A percentile compares a stretch with the other conserved stretches of the same genome.
phyloP scores from a whole-genome alignment of 2,329 filamentous ascomycete genomes.

The Aspergillus piperis region DNA sequence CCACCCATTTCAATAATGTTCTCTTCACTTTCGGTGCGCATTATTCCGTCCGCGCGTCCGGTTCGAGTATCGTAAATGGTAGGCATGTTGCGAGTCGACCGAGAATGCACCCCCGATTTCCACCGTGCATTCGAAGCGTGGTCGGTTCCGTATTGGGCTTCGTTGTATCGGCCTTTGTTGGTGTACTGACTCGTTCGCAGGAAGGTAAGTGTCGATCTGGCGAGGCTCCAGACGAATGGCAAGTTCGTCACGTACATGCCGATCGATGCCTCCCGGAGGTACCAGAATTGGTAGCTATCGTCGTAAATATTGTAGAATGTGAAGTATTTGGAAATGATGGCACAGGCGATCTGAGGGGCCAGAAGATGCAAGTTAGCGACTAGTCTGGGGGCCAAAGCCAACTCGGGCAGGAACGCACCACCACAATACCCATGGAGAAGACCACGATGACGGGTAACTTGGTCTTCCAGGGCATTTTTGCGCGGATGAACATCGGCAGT shows the following conservation, averaged over 20 bases:
- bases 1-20: constrained; percentile 8
- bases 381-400: neutral
- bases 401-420: neutral
- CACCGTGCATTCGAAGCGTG: neutral
- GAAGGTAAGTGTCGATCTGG: neutral
- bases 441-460: constrained; percentile 5
- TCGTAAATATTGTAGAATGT: constrained; percentile 4
- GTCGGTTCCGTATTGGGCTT: neutral
- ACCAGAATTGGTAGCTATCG: constrained; percentile 8
- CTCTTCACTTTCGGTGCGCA: constrained; percentile 5
- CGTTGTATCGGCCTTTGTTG: neutral
- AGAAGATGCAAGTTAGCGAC: neutral
- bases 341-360: neutral
- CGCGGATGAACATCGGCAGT: constrained; percentile 2
- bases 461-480: constrained; percentile 4
- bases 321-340: constrained; percentile 5
- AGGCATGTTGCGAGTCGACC: neutral
- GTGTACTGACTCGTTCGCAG: constrained; percentile 4
- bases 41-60: neutral
- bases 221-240: constrained; percentile 6
- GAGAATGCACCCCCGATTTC: neutral
- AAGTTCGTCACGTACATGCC: constrained; percentile 9
- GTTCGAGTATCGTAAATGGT: neutral
- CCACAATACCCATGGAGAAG: constrained; percentile 7
- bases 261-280: constrained; percentile 6